phyloP scores from a whole-genome alignment of 768 basidiomycete genomes.

The Boletus reticuloceps region DNA sequence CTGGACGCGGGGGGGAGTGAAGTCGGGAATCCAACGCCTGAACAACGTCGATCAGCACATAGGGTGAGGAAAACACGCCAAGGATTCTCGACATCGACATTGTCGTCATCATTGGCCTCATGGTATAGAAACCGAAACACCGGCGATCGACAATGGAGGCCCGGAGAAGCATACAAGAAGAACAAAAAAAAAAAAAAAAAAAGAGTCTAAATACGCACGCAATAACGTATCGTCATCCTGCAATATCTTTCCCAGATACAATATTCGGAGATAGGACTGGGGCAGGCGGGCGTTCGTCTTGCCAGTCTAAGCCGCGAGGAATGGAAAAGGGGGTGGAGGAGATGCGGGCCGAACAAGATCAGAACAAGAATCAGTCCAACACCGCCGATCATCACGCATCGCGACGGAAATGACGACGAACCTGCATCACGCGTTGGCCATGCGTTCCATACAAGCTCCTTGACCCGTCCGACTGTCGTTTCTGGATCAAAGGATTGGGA shows the following conservation, averaged over 20 bases:
- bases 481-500: slow-evolving; percentile 76
- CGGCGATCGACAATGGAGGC: background rate
- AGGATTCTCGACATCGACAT: background rate
- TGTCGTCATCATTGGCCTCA: background rate
- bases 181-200: background rate
- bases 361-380: slow-evolving; percentile 3
- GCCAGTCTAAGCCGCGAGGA: slow-evolving; percentile 55
- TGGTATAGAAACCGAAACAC: background rate
- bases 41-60: slow-evolving; percentile 6
- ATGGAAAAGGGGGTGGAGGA: too few species aligned
- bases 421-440: slow-evolving; percentile 61
- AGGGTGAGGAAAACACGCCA: background rate
- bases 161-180: background rate
- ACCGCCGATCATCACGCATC: slow-evolving; percentile 12
- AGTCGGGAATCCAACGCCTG: slow-evolving; percentile 33
- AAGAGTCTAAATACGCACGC: slow-evolving; percentile 40
- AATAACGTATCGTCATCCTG: slow-evolving; percentile 78
- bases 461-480: slow-evolving; percentile 72
- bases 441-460: slow-evolving; percentile 81
- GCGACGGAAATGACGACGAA: slow-evolving; percentile 26
- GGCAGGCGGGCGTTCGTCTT: slow-evolving; percentile 73
- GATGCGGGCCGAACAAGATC: background rate
- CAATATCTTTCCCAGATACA: slow-evolving; percentile 77
- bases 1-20: slow-evolving; percentile 30
- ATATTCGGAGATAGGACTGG: slow-evolving; percentile 73